Base-by-base conservation (phyloP, 2,329 filamentous ascomycete genomes). In the Corinectria fuckeliana region DNA sequence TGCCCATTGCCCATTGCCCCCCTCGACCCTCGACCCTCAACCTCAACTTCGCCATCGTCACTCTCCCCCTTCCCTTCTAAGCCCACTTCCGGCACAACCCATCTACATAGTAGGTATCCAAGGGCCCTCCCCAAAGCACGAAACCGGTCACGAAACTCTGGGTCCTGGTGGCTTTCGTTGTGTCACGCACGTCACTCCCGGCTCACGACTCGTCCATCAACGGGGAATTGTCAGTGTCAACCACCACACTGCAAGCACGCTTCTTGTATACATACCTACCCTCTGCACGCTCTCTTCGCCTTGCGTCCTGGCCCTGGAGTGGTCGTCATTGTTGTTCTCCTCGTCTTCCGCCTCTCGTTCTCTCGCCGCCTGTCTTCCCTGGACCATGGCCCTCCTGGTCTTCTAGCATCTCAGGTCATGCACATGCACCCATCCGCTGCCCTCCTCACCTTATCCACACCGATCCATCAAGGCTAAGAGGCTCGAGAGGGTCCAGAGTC, bases 381-480 rank as follows among this genome's bases (percentile, higher is more conserved):
- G 5, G 45, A 14, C 6, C 49, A 53, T 53, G 36, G 56, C 28
- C 50, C 44, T 50, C 39, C 47, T 50, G 39, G 50, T 49, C 36
- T 52, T 41, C 57, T 61, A 58, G 25, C 42, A 53, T 30, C 44
- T 45, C 56, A 62, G 61, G 62, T 56, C 48, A 69, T 69, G 67
- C 63, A 65, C 58, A 66, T 69, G 64, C 61, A 66, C 45, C 54
- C 64, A 65, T 62, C 64, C 66, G 65, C 62, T 41, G 44, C 25
- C 21, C 63, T 28, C 21, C 63, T 65, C 63, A 62, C 54, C 63
- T 63, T 60, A 69, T 67, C 57, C 62, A 56, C 56, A 53, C 55
- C 53, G 41, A 49, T 50, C 53, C 51, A 51, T 58, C 39, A 50
- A 55, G 50, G 44, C 60, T 50, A 56, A 54, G 57, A 47, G 55